Evolutionary conservation across 2,329 filamentous ascomycete species (phyloP).

Genomic region (Calonectria naviculata): DNA sequence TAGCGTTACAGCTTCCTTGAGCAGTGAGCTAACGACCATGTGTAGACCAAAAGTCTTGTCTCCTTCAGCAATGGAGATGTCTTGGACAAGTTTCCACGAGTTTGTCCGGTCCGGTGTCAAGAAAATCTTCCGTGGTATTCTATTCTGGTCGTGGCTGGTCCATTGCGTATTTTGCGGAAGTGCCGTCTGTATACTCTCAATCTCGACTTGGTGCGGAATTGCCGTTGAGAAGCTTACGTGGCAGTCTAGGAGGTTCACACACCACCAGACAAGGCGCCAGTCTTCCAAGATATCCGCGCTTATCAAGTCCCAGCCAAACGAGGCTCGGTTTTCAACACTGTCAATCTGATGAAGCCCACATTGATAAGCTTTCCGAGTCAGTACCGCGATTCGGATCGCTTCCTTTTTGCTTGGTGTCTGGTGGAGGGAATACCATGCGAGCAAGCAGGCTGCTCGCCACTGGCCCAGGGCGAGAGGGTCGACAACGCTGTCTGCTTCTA

Average conservation of each 20-base stretch:
- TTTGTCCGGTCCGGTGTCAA: background rate
- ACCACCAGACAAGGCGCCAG: background rate
- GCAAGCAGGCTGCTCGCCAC: background rate
- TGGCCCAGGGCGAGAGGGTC: background rate
- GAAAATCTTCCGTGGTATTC: background rate
- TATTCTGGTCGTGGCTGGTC: background rate
- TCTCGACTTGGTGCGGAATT: background rate
- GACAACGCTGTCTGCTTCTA: background rate
- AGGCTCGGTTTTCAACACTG: background rate
- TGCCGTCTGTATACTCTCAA: background rate
- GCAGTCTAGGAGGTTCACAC: background rate
- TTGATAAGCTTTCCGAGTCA: background rate
- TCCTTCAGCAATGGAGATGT: background rate
- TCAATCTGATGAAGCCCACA: background rate
- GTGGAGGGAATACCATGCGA: background rate
- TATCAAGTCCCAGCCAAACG: background rate
- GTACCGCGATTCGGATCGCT: background rate
- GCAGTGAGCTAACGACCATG: background rate
- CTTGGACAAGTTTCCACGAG: background rate
- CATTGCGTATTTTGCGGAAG: background rate
- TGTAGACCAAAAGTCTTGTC: background rate
- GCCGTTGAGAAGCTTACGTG: background rate
- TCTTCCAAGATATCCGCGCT: background rate
- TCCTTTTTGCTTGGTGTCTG: background rate
- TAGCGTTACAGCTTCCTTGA: background rate